These are phyloP conservation scores for Lichtheimia ornata DNA, from an alignment of 371 early-diverging fungal species.

Conservation along the genomic window DNA sequence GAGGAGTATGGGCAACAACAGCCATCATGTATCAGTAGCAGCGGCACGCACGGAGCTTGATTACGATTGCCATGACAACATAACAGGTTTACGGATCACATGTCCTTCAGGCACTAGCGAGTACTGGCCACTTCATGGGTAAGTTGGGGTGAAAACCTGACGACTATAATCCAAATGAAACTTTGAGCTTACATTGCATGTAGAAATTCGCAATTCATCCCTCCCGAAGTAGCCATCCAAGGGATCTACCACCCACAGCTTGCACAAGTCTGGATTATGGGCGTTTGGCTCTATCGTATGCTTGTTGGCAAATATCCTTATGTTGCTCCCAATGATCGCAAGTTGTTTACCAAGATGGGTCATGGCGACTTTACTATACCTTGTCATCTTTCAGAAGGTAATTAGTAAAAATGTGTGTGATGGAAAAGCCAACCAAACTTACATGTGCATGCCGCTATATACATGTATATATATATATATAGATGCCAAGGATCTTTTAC, in stretches of 20 bases:
- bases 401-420: too few relatives aligned
- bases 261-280: conserved; percentile 43
- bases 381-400: conserved; percentile 32
- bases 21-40: neutral
- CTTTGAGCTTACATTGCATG: neutral
- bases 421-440: too few relatives aligned
- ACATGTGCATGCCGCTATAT: neutral
- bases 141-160: conserved; percentile 6
- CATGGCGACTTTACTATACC: conserved; percentile 35
- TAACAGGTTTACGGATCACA: conserved; percentile 18
- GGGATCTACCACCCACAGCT: conserved; percentile 11
- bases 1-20: neutral
- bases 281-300: conserved; percentile 43
- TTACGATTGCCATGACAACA: conserved; percentile 10
- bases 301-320: conserved; percentile 44
- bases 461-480: conserved; percentile 3
- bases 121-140: conserved; percentile 25
- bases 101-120: conserved; percentile 9
- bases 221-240: conserved; percentile 35
- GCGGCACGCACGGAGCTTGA: conserved; percentile 5
- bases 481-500: conserved; percentile 46
- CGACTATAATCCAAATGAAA: neutral
- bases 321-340: conserved; percentile 24
- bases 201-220: conserved; percentile 39
- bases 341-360: conserved; percentile 37